Evolutionary conservation across 352 stramenopile species (phyloP).

Genomic region (Globisporangium sylvaticum): DNA sequence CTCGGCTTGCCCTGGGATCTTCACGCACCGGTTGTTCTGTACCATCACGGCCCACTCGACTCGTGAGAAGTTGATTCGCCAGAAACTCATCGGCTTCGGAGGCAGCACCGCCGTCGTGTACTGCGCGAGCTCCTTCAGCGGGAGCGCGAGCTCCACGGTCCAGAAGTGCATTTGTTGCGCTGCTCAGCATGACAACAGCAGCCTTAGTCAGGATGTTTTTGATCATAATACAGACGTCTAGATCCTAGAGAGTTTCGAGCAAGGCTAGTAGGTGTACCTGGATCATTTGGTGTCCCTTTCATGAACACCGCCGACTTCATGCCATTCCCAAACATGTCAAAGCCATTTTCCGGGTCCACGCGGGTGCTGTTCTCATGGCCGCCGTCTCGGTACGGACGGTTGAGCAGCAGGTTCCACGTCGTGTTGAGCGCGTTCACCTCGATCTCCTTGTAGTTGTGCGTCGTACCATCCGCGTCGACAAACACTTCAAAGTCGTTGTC

Average conservation of each 20-base stretch:
- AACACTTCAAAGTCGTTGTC: constrained; percentile 94
- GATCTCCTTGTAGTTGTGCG: constrained; percentile 90
- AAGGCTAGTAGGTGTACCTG: constrained; percentile 21
- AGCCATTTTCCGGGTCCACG: constrained; percentile 57
- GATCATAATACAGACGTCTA: neutral
- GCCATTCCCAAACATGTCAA: constrained; percentile 58
- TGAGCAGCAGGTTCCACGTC: constrained; percentile 87
- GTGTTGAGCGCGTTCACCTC: constrained; percentile 88
- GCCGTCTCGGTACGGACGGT: constrained; percentile 81
- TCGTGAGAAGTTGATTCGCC: constrained; percentile 88
- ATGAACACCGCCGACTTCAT: constrained; percentile 50
- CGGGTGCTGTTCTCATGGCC: constrained; percentile 81
- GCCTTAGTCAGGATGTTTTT: neutral
- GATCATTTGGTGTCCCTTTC: constrained; percentile 58
- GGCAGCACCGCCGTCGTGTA: constrained; percentile 34
- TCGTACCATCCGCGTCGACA: constrained; percentile 68
- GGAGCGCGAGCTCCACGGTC: constrained; percentile 79
- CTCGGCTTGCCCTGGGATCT: constrained; percentile 36
- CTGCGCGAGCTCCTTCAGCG: constrained; percentile 48
- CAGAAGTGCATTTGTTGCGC: constrained; percentile 59
- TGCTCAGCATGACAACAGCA: neutral
- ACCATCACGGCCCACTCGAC: constrained; percentile 72
- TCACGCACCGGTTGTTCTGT: constrained; percentile 38
- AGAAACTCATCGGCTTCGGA: constrained; percentile 39
- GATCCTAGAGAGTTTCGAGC: neutral